phyloP scores from a whole-genome alignment of 257 asterid species.

The Solanum medicagineum region DNA sequence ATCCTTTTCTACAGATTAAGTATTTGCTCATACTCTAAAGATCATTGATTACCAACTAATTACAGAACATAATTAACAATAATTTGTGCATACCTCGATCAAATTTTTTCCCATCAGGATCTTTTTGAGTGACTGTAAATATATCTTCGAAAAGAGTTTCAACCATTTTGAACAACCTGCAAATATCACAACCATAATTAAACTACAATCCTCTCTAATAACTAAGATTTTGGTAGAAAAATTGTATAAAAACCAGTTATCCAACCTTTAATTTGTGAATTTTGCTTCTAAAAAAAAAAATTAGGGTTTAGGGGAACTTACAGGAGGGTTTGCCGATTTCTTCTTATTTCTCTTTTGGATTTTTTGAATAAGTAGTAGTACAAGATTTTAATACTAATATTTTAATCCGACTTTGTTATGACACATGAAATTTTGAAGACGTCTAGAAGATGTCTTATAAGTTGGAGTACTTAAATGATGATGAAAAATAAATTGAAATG shows the following conservation, averaged over 20 bases:
- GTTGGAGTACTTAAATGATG: too few species aligned
- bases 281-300: not conserved
- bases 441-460: too few species aligned
- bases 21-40: not conserved
- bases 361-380: too few species aligned
- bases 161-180: slow-evolving; percentile 43
- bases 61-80: not conserved
- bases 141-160: slow-evolving; percentile 77
- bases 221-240: not conserved
- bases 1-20: not conserved
- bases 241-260: not conserved
- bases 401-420: too few species aligned
- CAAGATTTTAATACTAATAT: too few species aligned
- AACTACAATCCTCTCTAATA: not conserved
- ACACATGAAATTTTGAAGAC: too few species aligned
- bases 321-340: not conserved
- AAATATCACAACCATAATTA: not conserved
- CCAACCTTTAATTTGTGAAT: not conserved
- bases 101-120: slow-evolving; percentile 82
- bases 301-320: not conserved
- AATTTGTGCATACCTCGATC: slow-evolving; percentile 39
- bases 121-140: slow-evolving; percentile 43
- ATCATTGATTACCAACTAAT: not conserved
- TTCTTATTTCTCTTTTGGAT: too few species aligned
- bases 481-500: too few species aligned